These are phyloP conservation scores for Acer saccharum DNA, from an alignment of 345 rosid species.

Conservation along the genomic window DNA sequence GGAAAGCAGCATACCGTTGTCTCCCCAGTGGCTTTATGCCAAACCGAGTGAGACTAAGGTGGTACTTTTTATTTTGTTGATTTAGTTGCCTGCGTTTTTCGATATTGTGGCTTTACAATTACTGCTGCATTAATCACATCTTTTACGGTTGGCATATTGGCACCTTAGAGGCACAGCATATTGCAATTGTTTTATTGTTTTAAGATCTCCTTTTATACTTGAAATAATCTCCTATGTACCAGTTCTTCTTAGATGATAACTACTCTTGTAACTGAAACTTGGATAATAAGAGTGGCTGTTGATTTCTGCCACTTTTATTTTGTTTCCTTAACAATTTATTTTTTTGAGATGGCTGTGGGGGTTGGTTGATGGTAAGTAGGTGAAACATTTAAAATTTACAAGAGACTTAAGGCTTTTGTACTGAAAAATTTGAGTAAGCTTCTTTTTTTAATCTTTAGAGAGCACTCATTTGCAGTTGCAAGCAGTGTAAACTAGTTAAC, in stretches of 20 bases:
- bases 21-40: slow-evolving; percentile 95
- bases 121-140: background rate
- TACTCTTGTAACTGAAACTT: background rate
- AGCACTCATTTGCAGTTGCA: background rate
- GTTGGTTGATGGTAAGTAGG: background rate
- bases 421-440: background rate
- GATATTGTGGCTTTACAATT: background rate
- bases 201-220: background rate
- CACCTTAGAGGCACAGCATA: background rate
- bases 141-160: background rate
- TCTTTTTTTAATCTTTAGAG: background rate
- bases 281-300: slow-evolving; percentile 5
- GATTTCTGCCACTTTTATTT: background rate
- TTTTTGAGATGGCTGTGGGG: background rate
- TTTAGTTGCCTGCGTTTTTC: background rate
- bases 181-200: too few relatives aligned
- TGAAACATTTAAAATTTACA: slow-evolving; percentile 3
- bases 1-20: slow-evolving; percentile 86
- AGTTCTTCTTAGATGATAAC: background rate
- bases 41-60: slow-evolving; percentile 68
- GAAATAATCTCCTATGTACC: background rate
- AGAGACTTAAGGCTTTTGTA: background rate
- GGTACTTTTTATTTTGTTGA: slow-evolving; percentile 23
- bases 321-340: background rate
- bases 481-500: background rate